These are phyloP conservation scores for Cyanidiococcus yangmingshanensis DNA, from an alignment of 23 red algal genomes.

Conservation along the genomic window DNA sequence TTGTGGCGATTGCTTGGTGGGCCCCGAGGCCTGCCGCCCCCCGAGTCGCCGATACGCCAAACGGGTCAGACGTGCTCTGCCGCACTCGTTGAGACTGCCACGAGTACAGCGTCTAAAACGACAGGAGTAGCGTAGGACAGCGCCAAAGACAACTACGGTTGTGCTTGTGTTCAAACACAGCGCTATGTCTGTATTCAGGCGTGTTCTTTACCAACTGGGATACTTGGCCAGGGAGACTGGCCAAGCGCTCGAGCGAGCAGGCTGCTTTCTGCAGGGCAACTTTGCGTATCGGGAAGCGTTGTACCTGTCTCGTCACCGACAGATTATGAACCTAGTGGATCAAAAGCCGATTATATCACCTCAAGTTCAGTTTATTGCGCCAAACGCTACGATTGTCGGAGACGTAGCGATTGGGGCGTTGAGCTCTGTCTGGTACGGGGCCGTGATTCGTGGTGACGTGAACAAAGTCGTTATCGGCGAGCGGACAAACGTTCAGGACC, in stretches of 20 bases:
- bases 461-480: conserved; percentile 49
- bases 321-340: conserved; percentile 26
- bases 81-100: too few relatives aligned
- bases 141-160: too few relatives aligned
- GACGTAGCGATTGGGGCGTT: conserved; percentile 38
- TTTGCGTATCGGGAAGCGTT: conserved; percentile 35
- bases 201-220: conserved; percentile 48
- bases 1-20: too few relatives aligned
- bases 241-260: conserved; percentile 70
- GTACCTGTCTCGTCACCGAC: conserved; percentile 15
- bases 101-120: too few relatives aligned
- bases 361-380: conserved; percentile 59
- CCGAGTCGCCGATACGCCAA: too few relatives aligned
- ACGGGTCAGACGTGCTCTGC: too few relatives aligned
- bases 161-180: too few relatives aligned
- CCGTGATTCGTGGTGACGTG: conserved; percentile 79
- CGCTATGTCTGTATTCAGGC: conserved; percentile 49
- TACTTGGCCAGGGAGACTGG: conserved; percentile 74
- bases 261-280: conserved; percentile 57
- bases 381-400: conserved; percentile 75
- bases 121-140: too few relatives aligned
- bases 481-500: conserved; percentile 54
- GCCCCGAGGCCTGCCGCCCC: too few relatives aligned
- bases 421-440: conserved; percentile 96
- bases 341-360: neutral